phyloP scores from a whole-genome alignment of 2,329 filamentous ascomycete genomes.

The Furcasterigmium furcatum region DNA sequence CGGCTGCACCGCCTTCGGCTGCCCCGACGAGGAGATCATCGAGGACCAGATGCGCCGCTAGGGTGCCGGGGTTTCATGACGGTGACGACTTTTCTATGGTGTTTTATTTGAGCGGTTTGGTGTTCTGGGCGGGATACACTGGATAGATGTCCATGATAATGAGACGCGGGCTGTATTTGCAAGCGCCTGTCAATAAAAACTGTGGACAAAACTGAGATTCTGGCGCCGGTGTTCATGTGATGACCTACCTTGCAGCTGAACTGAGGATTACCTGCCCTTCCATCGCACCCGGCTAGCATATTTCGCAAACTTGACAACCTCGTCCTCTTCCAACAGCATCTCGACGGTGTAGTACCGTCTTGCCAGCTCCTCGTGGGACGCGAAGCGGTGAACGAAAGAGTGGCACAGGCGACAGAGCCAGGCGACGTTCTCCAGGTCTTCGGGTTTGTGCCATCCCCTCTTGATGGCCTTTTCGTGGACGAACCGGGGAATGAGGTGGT shows the following conservation, averaged over 20 bases:
- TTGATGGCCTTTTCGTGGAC: conserved; percentile 75
- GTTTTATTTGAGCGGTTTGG: no score
- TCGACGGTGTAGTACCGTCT: conserved; percentile 72
- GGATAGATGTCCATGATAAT: no score
- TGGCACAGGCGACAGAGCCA: conserved; percentile 87
- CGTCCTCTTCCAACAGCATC: conserved; percentile 63
- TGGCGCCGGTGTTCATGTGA: no score
- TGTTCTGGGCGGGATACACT: no score
- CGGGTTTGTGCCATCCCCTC: conserved; percentile 74
- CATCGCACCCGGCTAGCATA: conserved; percentile 75
- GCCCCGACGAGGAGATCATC: conserved; percentile 1
- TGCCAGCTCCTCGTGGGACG: conserved; percentile 74
- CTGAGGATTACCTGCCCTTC: conserved; percentile 46
- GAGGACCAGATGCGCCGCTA: not conserved
- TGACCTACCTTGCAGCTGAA: not conserved
- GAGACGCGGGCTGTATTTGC: no score
- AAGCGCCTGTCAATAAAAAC: no score
- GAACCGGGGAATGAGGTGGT: conserved; percentile 78
- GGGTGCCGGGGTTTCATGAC: no score
- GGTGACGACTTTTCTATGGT: no score
- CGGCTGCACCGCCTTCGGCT: not conserved
- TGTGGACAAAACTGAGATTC: no score
- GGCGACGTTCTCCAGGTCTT: conserved; percentile 75
- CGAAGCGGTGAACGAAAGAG: conserved; percentile 74
- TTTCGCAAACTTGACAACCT: conserved; percentile 65